Conservation (phyloP, 305 asterid genomes). For the Solanum chacoense region DNA sequence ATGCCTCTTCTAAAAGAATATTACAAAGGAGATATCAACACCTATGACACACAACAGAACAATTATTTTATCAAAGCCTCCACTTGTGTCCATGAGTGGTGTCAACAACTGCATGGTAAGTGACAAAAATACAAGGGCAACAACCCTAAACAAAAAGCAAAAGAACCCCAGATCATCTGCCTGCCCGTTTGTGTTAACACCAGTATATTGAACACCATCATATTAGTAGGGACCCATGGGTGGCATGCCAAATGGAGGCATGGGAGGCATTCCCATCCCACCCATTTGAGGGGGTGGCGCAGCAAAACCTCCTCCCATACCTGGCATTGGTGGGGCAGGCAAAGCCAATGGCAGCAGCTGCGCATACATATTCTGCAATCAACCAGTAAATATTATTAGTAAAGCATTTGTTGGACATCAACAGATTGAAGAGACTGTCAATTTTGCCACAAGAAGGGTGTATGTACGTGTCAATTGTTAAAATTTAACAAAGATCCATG, state of each 20-base stretch:
- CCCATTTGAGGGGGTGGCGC: slow-evolving; percentile 68
- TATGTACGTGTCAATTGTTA: neutral
- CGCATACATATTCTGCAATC: slow-evolving; percentile 92
- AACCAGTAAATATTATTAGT: neutral
- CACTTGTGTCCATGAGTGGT: slow-evolving; percentile 3
- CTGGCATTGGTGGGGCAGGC: slow-evolving; percentile 98
- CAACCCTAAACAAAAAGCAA: neutral
- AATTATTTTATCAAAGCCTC: slow-evolving; percentile 29
- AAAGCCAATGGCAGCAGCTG: slow-evolving; percentile 91
- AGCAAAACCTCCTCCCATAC: slow-evolving; percentile 70
- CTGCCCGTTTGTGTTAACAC: slow-evolving; percentile 1
- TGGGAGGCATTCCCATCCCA: slow-evolving; percentile 91
- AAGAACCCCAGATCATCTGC: neutral
- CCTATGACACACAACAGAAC: slow-evolving; percentile 31
- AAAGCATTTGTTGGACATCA: neutral
- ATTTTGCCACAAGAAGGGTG: neutral
- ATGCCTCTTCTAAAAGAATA: slow-evolving; percentile 72
- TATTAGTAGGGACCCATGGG: slow-evolving; percentile 86
- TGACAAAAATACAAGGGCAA: neutral
- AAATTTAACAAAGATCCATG: neutral
- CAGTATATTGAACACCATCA: neutral
- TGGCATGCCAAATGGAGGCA: slow-evolving; percentile 96
- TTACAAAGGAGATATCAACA: slow-evolving; percentile 71
- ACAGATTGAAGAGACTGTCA: neutral
- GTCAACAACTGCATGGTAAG: slow-evolving; percentile 12